Percentiles rank a stretch among this genome's conserved stretches.
Conservation (phyloP, 768 basidiomycete genomes). For the Hygrocybe punicea region DNA sequence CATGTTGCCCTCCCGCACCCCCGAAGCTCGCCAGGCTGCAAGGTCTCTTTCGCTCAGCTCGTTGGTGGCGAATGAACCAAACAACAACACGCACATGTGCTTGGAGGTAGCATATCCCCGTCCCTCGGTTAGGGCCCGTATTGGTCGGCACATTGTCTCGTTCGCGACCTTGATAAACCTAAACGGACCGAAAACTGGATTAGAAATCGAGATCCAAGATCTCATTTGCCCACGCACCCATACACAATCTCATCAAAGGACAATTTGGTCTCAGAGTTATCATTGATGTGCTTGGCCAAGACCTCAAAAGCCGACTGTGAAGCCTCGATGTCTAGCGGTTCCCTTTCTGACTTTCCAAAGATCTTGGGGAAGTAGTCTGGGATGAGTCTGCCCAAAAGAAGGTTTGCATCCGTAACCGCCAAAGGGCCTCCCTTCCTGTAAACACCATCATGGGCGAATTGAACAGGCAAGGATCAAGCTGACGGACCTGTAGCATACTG, state of each 20-base stretch:
- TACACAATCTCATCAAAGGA: constrained; percentile 83
- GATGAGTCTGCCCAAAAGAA: constrained; percentile 82
- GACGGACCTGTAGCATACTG: constrained; percentile 78
- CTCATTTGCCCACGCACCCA: constrained; percentile 48
- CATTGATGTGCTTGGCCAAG: constrained; percentile 69
- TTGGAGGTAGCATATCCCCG: constrained; percentile 78
- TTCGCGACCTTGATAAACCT: constrained; percentile 96
- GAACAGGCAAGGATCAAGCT: neutral
- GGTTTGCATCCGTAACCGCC: constrained; percentile 90
- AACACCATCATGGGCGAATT: neutral
- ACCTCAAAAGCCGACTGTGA: constrained; percentile 64
- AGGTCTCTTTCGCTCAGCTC: neutral
- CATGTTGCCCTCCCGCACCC: constrained; percentile 88
- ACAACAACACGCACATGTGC: constrained; percentile 50
- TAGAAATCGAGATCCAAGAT: neutral
- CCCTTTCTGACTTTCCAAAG: constrained; percentile 85
- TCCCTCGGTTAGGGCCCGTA: constrained; percentile 87
- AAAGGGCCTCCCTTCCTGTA: constrained; percentile 84
- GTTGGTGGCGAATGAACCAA: neutral
- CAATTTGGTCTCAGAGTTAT: constrained; percentile 49
- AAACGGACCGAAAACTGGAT: constrained; percentile 1
- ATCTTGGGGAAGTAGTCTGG: constrained; percentile 94
- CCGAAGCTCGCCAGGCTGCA: constrained; percentile 79
- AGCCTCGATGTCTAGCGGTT: constrained; percentile 75
- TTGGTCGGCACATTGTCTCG: constrained; percentile 94